Percentiles rank a stretch among this genome's conserved stretches.
phyloP scores from a whole-genome alignment of 371 early-diverging fungal species.

The Mortierella sp. region DNA sequence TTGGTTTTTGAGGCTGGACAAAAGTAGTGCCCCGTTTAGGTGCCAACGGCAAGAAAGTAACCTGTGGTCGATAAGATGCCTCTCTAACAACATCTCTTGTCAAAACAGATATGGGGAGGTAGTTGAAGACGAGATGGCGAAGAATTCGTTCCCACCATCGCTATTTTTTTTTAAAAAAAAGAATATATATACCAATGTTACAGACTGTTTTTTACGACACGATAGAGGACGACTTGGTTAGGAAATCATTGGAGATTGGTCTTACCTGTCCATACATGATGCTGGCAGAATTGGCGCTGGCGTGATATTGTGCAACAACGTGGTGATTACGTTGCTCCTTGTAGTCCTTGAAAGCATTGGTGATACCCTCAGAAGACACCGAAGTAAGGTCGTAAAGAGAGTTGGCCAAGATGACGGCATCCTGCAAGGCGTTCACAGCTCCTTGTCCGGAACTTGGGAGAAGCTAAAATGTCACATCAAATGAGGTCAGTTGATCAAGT shows the following conservation, averaged over 20 bases:
- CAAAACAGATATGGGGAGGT: conserved; percentile 10
- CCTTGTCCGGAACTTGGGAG: conserved; percentile 17
- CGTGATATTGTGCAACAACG: not conserved
- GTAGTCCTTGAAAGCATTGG: conserved; percentile 6
- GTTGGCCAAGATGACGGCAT: conserved; percentile 17
- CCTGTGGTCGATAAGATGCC: not conserved
- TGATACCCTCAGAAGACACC: not conserved
- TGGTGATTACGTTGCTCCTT: conserved; percentile 9
- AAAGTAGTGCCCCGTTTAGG: not conserved
- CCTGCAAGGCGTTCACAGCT: conserved; percentile 25
- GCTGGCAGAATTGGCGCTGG: not conserved
- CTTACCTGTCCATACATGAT: conserved; percentile 17
- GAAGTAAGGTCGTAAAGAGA: conserved; percentile 19
- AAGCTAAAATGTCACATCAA: not conserved
- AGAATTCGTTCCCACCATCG: conserved; percentile 13
- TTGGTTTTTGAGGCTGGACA: not conserved
- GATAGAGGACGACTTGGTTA: too few species aligned
- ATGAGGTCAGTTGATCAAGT: not conserved
- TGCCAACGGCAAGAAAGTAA: not conserved
- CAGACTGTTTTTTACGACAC: too few species aligned
- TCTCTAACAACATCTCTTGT: too few species aligned
- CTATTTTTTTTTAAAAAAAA: not conserved
- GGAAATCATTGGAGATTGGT: not conserved
- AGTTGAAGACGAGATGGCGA: conserved; percentile 18
- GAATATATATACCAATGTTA: not conserved